These are phyloP conservation scores for Hypoxylon rubiginosum DNA, from an alignment of 2,329 filamentous ascomycete species.

Conservation along the genomic window DNA sequence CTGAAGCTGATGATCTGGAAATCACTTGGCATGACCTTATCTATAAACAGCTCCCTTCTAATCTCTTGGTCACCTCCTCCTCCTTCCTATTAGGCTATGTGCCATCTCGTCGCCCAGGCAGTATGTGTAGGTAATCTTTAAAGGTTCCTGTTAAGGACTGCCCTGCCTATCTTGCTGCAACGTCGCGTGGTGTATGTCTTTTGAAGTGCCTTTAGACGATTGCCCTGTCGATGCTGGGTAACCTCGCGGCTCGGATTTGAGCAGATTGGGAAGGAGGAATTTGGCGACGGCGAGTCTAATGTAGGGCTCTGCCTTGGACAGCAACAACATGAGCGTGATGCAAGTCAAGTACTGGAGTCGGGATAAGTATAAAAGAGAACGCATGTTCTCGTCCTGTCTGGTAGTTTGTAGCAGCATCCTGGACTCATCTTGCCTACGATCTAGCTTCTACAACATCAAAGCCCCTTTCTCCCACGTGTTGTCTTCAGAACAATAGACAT, in stretches of 20 bases:
- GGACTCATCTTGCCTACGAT: slow-evolving; percentile 45
- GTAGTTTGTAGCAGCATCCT: slow-evolving; percentile 41
- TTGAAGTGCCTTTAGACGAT: slow-evolving; percentile 22
- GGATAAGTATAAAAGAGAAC: slow-evolving; percentile 45
- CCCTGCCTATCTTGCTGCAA: slow-evolving; percentile 32
- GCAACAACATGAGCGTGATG: slow-evolving; percentile 41
- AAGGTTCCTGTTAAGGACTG: slow-evolving; percentile 25
- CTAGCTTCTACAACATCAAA: slow-evolving; percentile 44
- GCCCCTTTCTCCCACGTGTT: no score
- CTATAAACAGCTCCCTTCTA: slow-evolving; percentile 24
- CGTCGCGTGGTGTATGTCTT: slow-evolving; percentile 24
- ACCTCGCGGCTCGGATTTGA: slow-evolving; percentile 35
- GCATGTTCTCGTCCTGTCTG: slow-evolving; percentile 39
- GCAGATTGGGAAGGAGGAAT: slow-evolving; percentile 46
- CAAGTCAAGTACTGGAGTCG: slow-evolving; percentile 31
- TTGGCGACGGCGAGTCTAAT: slow-evolving; percentile 27
- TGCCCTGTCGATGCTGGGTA: slow-evolving; percentile 34
- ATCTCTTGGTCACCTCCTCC: slow-evolving; percentile 22
- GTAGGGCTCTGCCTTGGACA: slow-evolving; percentile 34
- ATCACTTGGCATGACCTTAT: slow-evolving; percentile 28
- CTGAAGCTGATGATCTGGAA: slow-evolving; percentile 22
- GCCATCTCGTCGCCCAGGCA: slow-evolving; percentile 21
- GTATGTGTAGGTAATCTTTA: slow-evolving; percentile 21
- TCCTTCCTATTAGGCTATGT: slow-evolving; percentile 37
- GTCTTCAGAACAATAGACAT: slow-evolving; percentile 50